Conservation (phyloP, 305 asterid species). For the Fraxinus ornus region DNA sequence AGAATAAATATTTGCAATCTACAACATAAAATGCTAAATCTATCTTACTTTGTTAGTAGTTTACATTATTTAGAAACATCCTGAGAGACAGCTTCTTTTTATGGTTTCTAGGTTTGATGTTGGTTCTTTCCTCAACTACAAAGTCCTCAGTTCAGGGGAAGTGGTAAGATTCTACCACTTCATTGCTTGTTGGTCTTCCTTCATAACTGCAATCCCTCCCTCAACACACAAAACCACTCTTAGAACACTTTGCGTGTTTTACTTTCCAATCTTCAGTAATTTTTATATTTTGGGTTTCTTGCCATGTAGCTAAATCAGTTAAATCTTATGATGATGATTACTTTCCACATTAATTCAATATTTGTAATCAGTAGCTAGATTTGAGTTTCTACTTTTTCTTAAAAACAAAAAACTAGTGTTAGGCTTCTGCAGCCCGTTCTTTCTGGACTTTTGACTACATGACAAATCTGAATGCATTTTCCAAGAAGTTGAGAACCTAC, state of each 20-base stretch:
- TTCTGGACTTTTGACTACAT: neutral
- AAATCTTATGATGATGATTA: neutral
- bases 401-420: neutral
- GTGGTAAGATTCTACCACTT: slow-evolving; percentile 44
- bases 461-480: neutral
- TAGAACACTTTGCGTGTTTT: neutral
- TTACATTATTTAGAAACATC: neutral
- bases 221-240: neutral
- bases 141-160: slow-evolving; percentile 53
- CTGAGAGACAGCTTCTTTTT: slow-evolving; percentile 21
- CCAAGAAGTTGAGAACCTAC: neutral
- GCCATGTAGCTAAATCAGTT: neutral
- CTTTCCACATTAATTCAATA: neutral
- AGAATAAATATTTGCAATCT: neutral
- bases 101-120: slow-evolving; percentile 68
- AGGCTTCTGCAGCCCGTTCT: neutral
- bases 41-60: slow-evolving; percentile 5
- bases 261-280: neutral
- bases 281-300: neutral
- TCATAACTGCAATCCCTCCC: neutral
- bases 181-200: neutral
- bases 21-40: neutral
- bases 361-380: neutral
- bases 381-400: neutral
- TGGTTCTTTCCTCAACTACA: slow-evolving; percentile 55